Base-by-base conservation (phyloP, 108 stramenopile species). In the Pinguiococcus pyrenoidosus region DNA sequence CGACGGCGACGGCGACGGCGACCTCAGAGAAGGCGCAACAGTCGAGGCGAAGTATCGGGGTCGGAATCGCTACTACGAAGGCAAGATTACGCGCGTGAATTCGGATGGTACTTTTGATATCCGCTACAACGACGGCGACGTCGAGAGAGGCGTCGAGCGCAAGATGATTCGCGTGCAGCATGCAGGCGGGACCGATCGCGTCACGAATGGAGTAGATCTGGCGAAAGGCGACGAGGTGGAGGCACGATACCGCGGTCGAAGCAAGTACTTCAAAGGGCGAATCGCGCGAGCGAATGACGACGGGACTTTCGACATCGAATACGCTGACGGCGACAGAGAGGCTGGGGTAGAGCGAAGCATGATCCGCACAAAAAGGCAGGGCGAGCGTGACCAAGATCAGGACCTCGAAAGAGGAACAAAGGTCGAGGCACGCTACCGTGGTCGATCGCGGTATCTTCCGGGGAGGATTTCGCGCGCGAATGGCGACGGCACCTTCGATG, bases 401-500 rank as follows among this genome's bases (percentile, higher is more conserved):
- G n/a, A n/a, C n/a, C n/a, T n/a, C n/a, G n/a, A n/a, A n/a, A n/a
- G n/a, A n/a, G n/a, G n/a, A n/a, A n/a, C 29, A 55, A 48, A 2
- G 1, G 20, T 38, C 37, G 37, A 38, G 20, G 37, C 37, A 1
- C 20, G 20, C 1, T 38, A 38, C 17, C 37, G 37, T 12, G 37
- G 37, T 1, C 37, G 37, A 1, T 4, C 39, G 51, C 28, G 16
- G 4, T 0, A 51, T 51, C n/a, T n/a, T n/a, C n/a, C n/a, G 6
- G 75, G 70, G 4, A 43, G 21, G 13, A 64, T 76, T 24, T n/a
- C 37, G 3, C 46, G 64, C 8, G 67, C 44, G 2, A 51, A 62
- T 32, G 7, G 38, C 10, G 67, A 73, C 12, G 73, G 75, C 3
- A 72, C 65, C 5, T 76, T 62, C 35, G 70, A 74, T 32, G 49